Evolutionary conservation across 2,329 filamentous ascomycete species (phyloP).

Genomic region (Rutstroemia sp.): DNA sequence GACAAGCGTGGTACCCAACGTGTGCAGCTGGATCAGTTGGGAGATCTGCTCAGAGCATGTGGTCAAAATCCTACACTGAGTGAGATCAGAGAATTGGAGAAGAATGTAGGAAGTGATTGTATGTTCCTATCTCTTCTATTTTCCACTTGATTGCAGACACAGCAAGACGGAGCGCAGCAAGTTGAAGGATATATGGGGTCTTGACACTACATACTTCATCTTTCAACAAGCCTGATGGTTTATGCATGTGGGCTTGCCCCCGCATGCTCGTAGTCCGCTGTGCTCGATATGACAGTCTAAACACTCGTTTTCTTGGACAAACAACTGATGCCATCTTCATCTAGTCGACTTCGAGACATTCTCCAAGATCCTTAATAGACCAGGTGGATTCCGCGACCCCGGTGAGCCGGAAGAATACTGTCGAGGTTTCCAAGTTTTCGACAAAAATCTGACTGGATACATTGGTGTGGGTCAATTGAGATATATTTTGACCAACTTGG

Average conservation of each 20-base stretch:
- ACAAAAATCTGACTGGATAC: constrained; percentile 97
- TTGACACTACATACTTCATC: not conserved
- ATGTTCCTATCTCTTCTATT: constrained; percentile 36
- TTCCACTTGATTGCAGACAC: not conserved
- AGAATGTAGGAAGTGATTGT: constrained; percentile 86
- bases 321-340: not conserved
- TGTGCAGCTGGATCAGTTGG: constrained; percentile 77
- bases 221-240: no score
- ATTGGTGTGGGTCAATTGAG: constrained; percentile 96
- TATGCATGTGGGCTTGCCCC: not conserved
- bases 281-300: not conserved
- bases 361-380: constrained; percentile 91
- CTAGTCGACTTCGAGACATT: constrained; percentile 97
- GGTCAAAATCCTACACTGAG: constrained; percentile 95
- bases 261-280: not conserved
- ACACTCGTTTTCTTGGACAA: not conserved
- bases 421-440: constrained; percentile 97
- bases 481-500: constrained; percentile 95
- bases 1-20: constrained; percentile 98
- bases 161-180: no score
- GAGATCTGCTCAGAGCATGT: constrained; percentile 90
- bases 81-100: constrained; percentile 89
- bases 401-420: constrained; percentile 98
- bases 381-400: constrained; percentile 94
- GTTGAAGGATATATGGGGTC: not conserved